A percentile compares a stretch with the other conserved stretches of the same genome.
phyloP scores from a whole-genome alignment of 23 red algal species.

The Chondrus crispus region DNA sequence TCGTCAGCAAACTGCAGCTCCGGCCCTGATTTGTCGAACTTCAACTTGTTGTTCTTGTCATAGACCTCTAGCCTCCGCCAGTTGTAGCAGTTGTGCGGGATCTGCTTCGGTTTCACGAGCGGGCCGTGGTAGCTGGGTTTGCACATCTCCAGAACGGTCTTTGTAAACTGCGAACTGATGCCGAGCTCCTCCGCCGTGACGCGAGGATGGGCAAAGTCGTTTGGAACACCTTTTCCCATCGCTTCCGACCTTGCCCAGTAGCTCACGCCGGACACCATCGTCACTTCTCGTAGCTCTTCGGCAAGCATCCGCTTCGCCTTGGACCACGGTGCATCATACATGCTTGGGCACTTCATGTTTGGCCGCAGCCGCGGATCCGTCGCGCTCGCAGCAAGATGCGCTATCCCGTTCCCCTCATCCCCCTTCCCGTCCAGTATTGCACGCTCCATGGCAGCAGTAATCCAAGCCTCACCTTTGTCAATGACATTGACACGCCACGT shows the following conservation, averaged over 20 bases:
- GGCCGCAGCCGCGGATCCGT: conserved; percentile 6
- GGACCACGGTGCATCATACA: conserved; percentile 44
- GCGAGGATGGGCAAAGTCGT: conserved; percentile 7
- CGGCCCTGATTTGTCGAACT: background rate
- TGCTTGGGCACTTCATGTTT: conserved; percentile 31
- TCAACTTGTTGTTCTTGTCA: background rate
- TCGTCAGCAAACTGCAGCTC: background rate
- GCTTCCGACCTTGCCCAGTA: background rate
- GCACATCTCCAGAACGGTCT: background rate
- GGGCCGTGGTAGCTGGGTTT: conserved; percentile 35
- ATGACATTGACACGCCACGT: conserved; percentile 38
- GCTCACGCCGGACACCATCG: conserved; percentile 20
- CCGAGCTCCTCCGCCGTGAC: conserved; percentile 29
- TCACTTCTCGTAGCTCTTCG: conserved; percentile 8
- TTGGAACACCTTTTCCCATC: conserved; percentile 30
- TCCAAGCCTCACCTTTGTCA: conserved; percentile 18
- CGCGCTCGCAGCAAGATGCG: background rate
- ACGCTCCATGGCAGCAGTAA: background rate
- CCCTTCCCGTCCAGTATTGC: background rate
- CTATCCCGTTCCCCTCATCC: background rate
- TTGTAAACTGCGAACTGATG: background rate
- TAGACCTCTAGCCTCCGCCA: conserved; percentile 28
- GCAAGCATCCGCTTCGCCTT: conserved; percentile 27
- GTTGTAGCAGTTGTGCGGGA: conserved; percentile 40
- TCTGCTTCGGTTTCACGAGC: background rate